phyloP scores from a whole-genome alignment of 148 eudicot genomes.

The Arctostaphylos glauca region DNA sequence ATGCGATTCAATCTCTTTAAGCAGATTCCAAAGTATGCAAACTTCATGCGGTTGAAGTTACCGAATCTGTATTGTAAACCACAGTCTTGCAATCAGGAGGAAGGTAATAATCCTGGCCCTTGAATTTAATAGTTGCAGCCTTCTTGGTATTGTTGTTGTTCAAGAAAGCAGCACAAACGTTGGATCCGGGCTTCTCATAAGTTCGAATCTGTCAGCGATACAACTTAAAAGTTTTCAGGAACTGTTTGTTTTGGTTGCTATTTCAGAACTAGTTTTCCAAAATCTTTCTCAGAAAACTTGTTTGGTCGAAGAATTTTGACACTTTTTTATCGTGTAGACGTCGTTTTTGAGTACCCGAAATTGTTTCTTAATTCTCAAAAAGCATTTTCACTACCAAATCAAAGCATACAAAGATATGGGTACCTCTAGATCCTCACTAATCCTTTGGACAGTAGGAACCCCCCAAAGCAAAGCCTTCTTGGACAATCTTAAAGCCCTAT shows the following conservation, averaged over 20 bases:
- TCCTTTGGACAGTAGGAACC: constrained; percentile 22
- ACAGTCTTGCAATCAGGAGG: constrained; percentile 82
- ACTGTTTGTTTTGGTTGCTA: background rate
- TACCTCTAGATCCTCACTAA: constrained; percentile 51
- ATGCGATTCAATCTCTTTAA: background rate
- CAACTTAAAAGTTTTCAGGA: background rate
- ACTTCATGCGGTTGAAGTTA: constrained; percentile 17
- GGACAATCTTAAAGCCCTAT: constrained; percentile 50
- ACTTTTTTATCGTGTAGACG: background rate
- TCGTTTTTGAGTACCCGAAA: background rate
- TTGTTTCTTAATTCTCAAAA: background rate
- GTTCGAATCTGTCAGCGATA: constrained; percentile 36
- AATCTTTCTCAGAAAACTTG: background rate
- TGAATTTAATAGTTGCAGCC: constrained; percentile 36
- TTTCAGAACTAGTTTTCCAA: background rate
- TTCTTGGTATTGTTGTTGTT: constrained; percentile 49
- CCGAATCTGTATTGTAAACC: constrained; percentile 55
- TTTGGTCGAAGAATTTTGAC: background rate
- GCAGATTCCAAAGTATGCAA: background rate
- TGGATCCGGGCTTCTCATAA: constrained; percentile 45
- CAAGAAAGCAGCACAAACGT: constrained; percentile 66
- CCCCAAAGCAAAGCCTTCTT: constrained; percentile 64
- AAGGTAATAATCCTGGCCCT: constrained; percentile 36
- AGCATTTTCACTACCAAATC: background rate
- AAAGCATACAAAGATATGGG: background rate